Evolutionary conservation across 2,329 filamentous ascomycete genomes (phyloP), one percentile per base, ranked within the genome.

Genomic region (Aspergillus spinulosporus): DNA sequence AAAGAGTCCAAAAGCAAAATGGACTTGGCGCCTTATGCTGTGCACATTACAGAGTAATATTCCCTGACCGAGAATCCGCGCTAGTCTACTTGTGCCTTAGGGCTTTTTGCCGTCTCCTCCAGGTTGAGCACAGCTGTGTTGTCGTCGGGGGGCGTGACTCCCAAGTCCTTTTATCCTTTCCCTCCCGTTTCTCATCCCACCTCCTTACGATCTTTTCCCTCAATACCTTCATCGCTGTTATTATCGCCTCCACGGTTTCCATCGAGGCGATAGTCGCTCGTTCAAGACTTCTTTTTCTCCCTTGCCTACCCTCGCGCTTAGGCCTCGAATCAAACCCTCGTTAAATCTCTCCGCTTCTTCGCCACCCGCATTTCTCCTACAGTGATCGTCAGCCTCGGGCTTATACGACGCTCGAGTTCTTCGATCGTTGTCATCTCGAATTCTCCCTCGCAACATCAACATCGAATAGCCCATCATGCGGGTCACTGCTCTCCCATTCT

Each of bases 401-500:
- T 43, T 21, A 21, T 21, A 37, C 34, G 46, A 51, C 49, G 46
- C 45, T 49, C 29, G 36, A 21, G 21, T 21, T 43, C 54, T 37
- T 46, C 37, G 47, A 53, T 36, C 34, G 12, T 32, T n/a, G 14
- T 28, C 40, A 7, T 49, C 31, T 29, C 40, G 11, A 44, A 55
- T 8, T 48, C 15, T 51, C 28, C 36, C 28, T 47, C 21, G 32
- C 48, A 51, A 21, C 42, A 29, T 46, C 31, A n/a, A 21, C 21
- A 21, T 21, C 21, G 21, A 54, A 34, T 40, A 44, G 31, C 52
- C 60, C 62, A 67, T 54, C 58, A 72, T 72, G 70, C 69, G 69
- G 62, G 58, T 68, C 47, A 59, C 64, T 53, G 60, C 60, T 50
- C 64, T 72, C 43, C 70, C 70, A 49, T 63, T 72, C 44, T 49